Percentiles rank a stretch among this genome's conserved stretches.
Evolutionary conservation across 129 eudicot genomes (phyloP).

Genomic region (Saposhnikovia divaricata): DNA sequence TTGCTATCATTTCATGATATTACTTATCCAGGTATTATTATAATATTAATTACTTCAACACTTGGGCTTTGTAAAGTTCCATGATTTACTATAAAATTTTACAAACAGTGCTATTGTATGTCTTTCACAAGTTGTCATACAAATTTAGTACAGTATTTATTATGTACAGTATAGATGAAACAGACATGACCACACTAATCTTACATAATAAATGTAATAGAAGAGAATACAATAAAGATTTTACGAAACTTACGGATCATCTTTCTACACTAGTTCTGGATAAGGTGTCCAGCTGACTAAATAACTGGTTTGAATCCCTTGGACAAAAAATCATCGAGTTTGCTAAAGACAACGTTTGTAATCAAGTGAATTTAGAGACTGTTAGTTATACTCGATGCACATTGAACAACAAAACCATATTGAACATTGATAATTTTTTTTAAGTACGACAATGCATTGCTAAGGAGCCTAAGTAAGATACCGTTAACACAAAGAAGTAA

Average conservation of each 20-base stretch:
- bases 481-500: not conserved
- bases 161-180: too few species aligned
- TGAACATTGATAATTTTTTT: too few species aligned
- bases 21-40: too few species aligned
- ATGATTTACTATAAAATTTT: not conserved
- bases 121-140: not conserved
- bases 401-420: too few species aligned
- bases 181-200: too few species aligned
- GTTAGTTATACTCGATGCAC: not conserved
- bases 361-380: not conserved
- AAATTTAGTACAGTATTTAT: not conserved
- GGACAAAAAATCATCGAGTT: not conserved
- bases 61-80: not conserved
- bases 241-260: not conserved
- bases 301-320: not conserved
- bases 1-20: too few species aligned
- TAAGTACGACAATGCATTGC: not conserved
- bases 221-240: not conserved
- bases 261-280: not conserved
- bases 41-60: not conserved
- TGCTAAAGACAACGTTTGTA: not conserved
- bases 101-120: too few species aligned
- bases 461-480: too few species aligned
- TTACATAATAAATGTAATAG: too few species aligned
- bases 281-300: not conserved